Evolutionary conservation across 2,329 filamentous ascomycete species (phyloP), one percentile per base, ranked within the genome.

Genomic region (Neofusicoccum sp.): DNA sequence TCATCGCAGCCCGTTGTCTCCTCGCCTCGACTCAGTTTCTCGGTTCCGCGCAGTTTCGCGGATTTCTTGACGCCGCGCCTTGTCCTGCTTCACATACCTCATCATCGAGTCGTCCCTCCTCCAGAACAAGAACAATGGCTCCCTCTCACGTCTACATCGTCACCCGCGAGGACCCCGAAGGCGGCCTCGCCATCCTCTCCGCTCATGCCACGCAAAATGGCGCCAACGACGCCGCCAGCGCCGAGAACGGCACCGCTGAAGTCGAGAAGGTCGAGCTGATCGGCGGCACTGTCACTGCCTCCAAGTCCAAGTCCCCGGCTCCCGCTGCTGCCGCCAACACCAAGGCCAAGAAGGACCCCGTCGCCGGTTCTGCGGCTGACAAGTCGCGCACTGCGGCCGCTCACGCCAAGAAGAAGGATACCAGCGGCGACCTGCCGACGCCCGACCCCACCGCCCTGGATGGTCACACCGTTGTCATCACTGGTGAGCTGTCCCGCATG

Each of bases 221-320:
- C 44, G 56, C 56, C 44, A 14, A 49, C 16, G 56, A 16, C 9
- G 33, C 31, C 22, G 56, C 56, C 39, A n/a, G 31, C 28, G 3
- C 14, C 12, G 34, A 37, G 16, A 34, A 48, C 11, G 56, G 22
- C 39, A 43, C 14, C 43, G 54, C 22, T 7, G 29, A 22, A 2
- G 41, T 58, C 29, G 29, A 45, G 8, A 34, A 47, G 39, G 6
- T 43, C 37, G 29, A 44, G 9, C n/a, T 58, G 3, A 28, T 47
- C 29, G 56, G 56, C 44, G 56, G 43, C 56, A 48, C 56, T 33
- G n/a, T 61, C 44, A 50, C 16, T 14, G 43, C 36, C 29, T 47
- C 39, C 56, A 48, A 60, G 31, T 11, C 37, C 16, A 49, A 61
- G 44, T 6, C 34, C 22, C 22, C 22, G 22, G 22, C 22, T 11